Evolutionary conservation across 1,284 basidiomycete species (phyloP).

Genomic region (Thelephora terrestris): DNA sequence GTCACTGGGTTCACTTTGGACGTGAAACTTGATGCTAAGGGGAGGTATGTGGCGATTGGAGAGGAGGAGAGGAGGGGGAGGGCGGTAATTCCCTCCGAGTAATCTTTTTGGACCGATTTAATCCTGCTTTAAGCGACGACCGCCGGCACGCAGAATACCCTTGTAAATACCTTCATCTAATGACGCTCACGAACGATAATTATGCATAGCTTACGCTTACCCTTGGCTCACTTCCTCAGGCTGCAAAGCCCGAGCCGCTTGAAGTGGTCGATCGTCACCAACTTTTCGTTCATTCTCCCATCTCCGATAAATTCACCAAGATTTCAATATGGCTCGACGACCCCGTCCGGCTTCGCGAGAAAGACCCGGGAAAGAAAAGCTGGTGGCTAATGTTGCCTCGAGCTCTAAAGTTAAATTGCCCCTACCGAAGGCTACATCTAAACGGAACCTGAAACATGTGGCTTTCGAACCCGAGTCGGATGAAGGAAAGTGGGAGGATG

Average conservation of each 20-base stretch:
- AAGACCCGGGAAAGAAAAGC: constrained; percentile 6
- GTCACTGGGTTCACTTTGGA: constrained; percentile 51
- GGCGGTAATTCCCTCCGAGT: neutral
- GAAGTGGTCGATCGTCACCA: too few species aligned
- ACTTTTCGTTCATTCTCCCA: too few species aligned
- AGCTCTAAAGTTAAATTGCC: too few species aligned
- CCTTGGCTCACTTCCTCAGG: too few species aligned
- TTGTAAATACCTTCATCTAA: too few species aligned
- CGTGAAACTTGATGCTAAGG: constrained; percentile 39
- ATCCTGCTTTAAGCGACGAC: neutral
- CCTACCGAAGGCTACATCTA: neutral
- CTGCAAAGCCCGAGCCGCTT: too few species aligned
- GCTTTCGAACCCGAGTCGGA: neutral
- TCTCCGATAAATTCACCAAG: neutral
- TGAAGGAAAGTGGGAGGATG: neutral
- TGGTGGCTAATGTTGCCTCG: too few species aligned
- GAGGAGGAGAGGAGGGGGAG: constrained; percentile 9
- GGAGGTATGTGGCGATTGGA: constrained; percentile 42
- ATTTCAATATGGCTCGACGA: constrained; percentile 20
- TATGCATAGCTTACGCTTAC: too few species aligned
- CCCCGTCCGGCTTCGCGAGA: constrained; percentile 19
- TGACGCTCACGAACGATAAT: too few species aligned
- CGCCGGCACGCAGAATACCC: too few species aligned
- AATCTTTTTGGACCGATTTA: neutral
- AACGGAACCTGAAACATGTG: neutral